These are phyloP conservation scores for Mucor circinelloides DNA, from an alignment of 371 early-diverging fungal species.

Conservation along the genomic window DNA sequence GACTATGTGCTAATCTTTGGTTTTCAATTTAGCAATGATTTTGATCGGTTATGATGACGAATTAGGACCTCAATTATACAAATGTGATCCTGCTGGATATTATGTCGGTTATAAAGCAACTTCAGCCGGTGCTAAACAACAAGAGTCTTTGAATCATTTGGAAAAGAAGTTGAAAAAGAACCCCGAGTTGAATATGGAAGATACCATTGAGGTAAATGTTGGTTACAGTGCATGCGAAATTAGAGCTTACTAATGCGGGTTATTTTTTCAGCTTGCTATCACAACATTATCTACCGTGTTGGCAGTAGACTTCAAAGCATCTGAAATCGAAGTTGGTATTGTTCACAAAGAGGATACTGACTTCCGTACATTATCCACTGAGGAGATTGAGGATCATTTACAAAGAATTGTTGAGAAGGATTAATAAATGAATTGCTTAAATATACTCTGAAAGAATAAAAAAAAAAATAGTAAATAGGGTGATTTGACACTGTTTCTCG, in stretches of 20 bases:
- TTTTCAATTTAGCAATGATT: slow-evolving; percentile 79
- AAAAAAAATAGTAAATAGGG: background rate
- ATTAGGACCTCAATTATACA: slow-evolving; percentile 94
- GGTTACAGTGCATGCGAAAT: background rate
- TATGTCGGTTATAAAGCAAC: slow-evolving; percentile 97
- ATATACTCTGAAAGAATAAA: background rate
- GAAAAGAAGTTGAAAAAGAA: slow-evolving; percentile 97
- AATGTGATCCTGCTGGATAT: slow-evolving; percentile 98
- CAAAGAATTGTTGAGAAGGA: slow-evolving; percentile 89
- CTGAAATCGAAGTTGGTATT: slow-evolving; percentile 93
- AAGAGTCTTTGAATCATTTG: slow-evolving; percentile 93
- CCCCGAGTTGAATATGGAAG: slow-evolving; percentile 77
- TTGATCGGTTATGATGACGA: slow-evolving; percentile 96
- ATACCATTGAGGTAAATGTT: slow-evolving; percentile 84
- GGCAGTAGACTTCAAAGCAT: slow-evolving; percentile 92
- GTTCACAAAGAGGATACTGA: slow-evolving; percentile 74
- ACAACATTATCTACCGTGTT: slow-evolving; percentile 91
- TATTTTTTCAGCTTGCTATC: slow-evolving; percentile 77
- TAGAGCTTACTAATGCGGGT: background rate
- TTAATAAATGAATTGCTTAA: slow-evolving; percentile 34
- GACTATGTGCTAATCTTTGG: background rate
- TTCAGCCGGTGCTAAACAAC: slow-evolving; percentile 97
- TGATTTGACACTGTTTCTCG: background rate
- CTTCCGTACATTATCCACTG: slow-evolving; percentile 80
- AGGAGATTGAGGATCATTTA: slow-evolving; percentile 93